These are phyloP conservation scores for Keithomyces neogunnii DNA, from an alignment of 2,329 filamentous ascomycete genomes.

Conservation along the genomic window DNA sequence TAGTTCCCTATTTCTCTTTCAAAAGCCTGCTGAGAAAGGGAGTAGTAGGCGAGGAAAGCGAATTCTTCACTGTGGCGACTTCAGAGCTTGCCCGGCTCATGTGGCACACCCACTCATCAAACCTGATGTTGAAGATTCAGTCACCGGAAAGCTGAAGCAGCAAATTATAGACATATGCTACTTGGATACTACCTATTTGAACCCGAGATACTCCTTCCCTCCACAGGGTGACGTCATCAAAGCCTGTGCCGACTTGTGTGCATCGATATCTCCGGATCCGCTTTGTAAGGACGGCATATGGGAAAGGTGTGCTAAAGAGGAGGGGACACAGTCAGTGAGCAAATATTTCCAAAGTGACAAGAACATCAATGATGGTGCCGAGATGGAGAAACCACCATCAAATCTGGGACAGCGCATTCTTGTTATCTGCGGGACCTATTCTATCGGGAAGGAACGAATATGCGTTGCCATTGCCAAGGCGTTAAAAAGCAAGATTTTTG, in stretches of 20 bases:
- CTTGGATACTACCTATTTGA: slow-evolving; percentile 93
- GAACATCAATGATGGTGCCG: slow-evolving; percentile 19
- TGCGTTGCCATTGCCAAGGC: slow-evolving; percentile 87
- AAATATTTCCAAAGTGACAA: slow-evolving; percentile 41
- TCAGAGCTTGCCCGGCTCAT: slow-evolving; percentile 81
- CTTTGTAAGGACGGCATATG: slow-evolving; percentile 38
- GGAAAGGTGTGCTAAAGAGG: slow-evolving; percentile 33
- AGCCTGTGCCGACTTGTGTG: slow-evolving; percentile 81
- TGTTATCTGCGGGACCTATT: slow-evolving; percentile 93
- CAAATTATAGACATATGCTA: slow-evolving; percentile 95
- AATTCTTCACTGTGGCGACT: slow-evolving; percentile 92
- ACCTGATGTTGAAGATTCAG: slow-evolving; percentile 62
- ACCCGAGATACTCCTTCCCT: slow-evolving; percentile 91
- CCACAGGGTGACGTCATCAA: slow-evolving; percentile 79
- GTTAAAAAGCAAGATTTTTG: slow-evolving; percentile 81
- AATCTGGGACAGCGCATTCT: slow-evolving; percentile 54
- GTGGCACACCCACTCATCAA: slow-evolving; percentile 72
- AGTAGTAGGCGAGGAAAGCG: slow-evolving; percentile 57
- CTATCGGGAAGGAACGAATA: slow-evolving; percentile 94
- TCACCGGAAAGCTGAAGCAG: slow-evolving; percentile 63
- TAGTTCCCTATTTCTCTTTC: slow-evolving; percentile 86
- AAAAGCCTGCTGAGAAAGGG: slow-evolving; percentile 62
- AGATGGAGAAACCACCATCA: slow-evolving; percentile 8
- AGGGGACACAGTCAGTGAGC: slow-evolving; percentile 37
- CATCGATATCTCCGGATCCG: slow-evolving; percentile 61